Conservation (phyloP, 2,329 filamentous ascomycete genomes). For the Sporothrix brasiliensis region DNA sequence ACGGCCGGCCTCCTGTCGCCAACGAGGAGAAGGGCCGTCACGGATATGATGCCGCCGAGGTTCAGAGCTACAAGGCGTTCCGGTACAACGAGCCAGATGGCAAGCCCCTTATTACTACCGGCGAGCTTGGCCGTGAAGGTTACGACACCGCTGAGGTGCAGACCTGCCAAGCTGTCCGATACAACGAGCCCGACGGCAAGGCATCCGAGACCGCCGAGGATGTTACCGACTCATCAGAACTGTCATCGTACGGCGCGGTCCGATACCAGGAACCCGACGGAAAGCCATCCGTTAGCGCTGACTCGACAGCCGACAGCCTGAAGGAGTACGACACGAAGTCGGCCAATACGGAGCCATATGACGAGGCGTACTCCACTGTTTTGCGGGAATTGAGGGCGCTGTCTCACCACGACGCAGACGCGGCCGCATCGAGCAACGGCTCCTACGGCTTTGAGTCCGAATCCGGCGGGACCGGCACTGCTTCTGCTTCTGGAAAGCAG, state of each 20-base stretch:
- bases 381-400: slow-evolving; percentile 34
- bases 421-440: background rate
- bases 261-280: slow-evolving; percentile 36
- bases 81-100: slow-evolving; percentile 42
- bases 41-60: slow-evolving; percentile 32
- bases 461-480: background rate
- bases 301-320: slow-evolving; percentile 45
- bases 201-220: slow-evolving; percentile 32
- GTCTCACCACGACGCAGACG: slow-evolving; percentile 3
- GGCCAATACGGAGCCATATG: slow-evolving; percentile 35
- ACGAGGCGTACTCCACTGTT: slow-evolving; percentile 41
- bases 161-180: slow-evolving; percentile 42
- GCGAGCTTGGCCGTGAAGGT: slow-evolving; percentile 29
- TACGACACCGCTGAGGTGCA: slow-evolving; percentile 34
- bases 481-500: slow-evolving; percentile 26
- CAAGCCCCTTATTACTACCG: slow-evolving; percentile 27
- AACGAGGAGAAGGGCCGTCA: slow-evolving; percentile 15
- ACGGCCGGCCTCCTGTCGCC: slow-evolving; percentile 35
- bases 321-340: slow-evolving; percentile 44
- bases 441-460: background rate
- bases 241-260: slow-evolving; percentile 37
- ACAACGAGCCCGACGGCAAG: slow-evolving; percentile 43
- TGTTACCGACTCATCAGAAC: slow-evolving; percentile 28
- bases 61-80: slow-evolving; percentile 40
- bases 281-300: slow-evolving; percentile 43